A percentile compares a stretch with the other conserved stretches of the same genome.
Conservation (phyloP, 139 green algal species). For the Volvox africanus region DNA sequence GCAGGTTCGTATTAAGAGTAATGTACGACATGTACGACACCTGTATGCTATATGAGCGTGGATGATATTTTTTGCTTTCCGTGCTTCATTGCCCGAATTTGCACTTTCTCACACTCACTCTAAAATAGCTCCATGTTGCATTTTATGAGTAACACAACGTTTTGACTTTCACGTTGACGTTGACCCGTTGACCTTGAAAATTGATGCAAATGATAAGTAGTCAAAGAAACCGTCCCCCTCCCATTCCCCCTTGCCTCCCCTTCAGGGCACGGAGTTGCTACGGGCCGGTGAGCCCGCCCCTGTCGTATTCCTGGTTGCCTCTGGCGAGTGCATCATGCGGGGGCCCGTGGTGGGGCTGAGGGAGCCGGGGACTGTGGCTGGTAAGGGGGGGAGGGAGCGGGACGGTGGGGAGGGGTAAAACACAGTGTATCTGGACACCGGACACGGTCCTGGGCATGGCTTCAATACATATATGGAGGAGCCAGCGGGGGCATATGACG, state of each 20-base stretch:
- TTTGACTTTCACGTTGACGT: too few relatives aligned
- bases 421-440: too few relatives aligned
- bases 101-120: too few relatives aligned
- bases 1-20: conserved; percentile 24
- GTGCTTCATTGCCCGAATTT: too few relatives aligned
- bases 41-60: not conserved
- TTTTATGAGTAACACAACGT: too few relatives aligned
- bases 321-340: conserved; percentile 34
- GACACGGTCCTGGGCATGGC: too few relatives aligned
- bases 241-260: not conserved
- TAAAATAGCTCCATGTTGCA: too few relatives aligned
- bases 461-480: too few relatives aligned
- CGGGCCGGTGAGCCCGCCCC: conserved; percentile 38
- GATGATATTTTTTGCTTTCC: too few relatives aligned
- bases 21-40: not conserved
- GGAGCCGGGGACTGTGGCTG: not conserved
- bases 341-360: conserved; percentile 36
- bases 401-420: not conserved
- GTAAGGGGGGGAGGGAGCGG: not conserved
- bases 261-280: conserved; percentile 54
- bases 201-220: too few relatives aligned
- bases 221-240: not conserved
- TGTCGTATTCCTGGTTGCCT: conserved; percentile 39
- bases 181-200: too few relatives aligned
- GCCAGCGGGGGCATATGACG: too few relatives aligned